phyloP scores from a whole-genome alignment of 768 basidiomycete genomes.

The Rossbeevera mucosa region DNA sequence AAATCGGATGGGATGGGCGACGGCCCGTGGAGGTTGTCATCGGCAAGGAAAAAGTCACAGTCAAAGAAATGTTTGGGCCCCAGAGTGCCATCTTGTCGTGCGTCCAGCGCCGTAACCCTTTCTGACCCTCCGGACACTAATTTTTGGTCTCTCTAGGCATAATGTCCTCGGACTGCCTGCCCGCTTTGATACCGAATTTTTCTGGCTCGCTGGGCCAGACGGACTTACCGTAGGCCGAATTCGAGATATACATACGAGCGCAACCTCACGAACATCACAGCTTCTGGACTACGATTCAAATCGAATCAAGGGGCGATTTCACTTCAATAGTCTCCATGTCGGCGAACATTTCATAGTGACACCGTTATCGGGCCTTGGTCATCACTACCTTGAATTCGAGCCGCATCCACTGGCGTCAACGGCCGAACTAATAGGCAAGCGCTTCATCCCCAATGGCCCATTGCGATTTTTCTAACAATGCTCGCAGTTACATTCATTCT shows the following conservation, averaged over 20 bases:
- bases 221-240: slow-evolving; percentile 44
- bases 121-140: background rate
- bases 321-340: slow-evolving; percentile 46
- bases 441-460: background rate
- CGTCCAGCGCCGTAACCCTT: slow-evolving; percentile 14
- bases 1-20: slow-evolving; percentile 51
- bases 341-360: slow-evolving; percentile 43
- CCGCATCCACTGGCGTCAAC: slow-evolving; percentile 45
- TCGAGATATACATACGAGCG: background rate
- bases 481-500: slow-evolving; percentile 54
- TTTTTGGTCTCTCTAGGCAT: slow-evolving; percentile 33
- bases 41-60: slow-evolving; percentile 45
- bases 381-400: slow-evolving; percentile 55
- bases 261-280: slow-evolving; percentile 27
- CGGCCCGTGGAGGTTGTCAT: slow-evolving; percentile 49
- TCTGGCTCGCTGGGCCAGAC: slow-evolving; percentile 56
- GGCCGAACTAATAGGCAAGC: slow-evolving; percentile 49
- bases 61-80: slow-evolving; percentile 55
- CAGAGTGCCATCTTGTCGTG: slow-evolving; percentile 53
- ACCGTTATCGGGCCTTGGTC: slow-evolving; percentile 50
- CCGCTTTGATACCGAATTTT: slow-evolving; percentile 57
- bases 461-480: slow-evolving; percentile 9
- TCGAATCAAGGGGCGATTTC: slow-evolving; percentile 45
- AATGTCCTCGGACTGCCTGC: slow-evolving; percentile 57
- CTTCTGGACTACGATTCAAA: slow-evolving; percentile 51